Percentiles rank a stretch among this genome's conserved stretches.
Conservation (phyloP, 306 rosid species). For the Medicago lupulina region DNA sequence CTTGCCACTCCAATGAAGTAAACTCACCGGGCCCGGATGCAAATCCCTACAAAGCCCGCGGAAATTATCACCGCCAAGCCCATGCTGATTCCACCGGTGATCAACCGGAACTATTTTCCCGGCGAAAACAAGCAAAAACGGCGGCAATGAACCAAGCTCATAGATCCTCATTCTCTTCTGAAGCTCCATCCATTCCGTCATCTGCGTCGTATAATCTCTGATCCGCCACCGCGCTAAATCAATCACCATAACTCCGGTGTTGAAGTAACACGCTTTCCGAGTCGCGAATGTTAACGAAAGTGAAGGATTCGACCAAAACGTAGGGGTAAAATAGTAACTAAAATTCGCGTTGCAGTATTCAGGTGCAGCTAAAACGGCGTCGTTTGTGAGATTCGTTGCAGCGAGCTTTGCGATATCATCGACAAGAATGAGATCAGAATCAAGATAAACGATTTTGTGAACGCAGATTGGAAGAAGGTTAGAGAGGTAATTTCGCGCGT, state of each 20-base stretch:
- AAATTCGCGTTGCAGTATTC: slow-evolving; percentile 95
- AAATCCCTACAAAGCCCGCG: slow-evolving; percentile 79
- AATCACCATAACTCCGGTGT: slow-evolving; percentile 99
- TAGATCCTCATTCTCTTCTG: slow-evolving; percentile 97
- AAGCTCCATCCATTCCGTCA: slow-evolving; percentile 96
- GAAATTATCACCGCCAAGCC: slow-evolving; percentile 95
- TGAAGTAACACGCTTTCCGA: slow-evolving; percentile 84
- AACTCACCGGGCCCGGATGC: slow-evolving; percentile 91
- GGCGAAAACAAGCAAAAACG: slow-evolving; percentile 83
- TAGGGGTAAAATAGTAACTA: slow-evolving; percentile 75
- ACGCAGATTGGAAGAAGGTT: slow-evolving; percentile 66
- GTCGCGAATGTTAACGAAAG: slow-evolving; percentile 73
- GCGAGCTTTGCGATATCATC: slow-evolving; percentile 89
- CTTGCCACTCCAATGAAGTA: slow-evolving; percentile 97
- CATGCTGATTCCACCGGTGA: slow-evolving; percentile 96
- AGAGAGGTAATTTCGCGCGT: slow-evolving; percentile 91
- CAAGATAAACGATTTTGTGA: slow-evolving; percentile 74
- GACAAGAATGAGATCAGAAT: slow-evolving; percentile 87
- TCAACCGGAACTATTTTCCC: slow-evolving; percentile 83
- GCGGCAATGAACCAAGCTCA: slow-evolving; percentile 91
- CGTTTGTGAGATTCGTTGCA: slow-evolving; percentile 51
- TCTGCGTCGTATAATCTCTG: slow-evolving; percentile 76
- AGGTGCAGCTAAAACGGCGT: slow-evolving; percentile 86
- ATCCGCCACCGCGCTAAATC: slow-evolving; percentile 76
- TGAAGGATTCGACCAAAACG: slow-evolving; percentile 87